Base-by-base conservation (phyloP, 352 stramenopile genomes). In the Phytophthora capsici region DNA sequence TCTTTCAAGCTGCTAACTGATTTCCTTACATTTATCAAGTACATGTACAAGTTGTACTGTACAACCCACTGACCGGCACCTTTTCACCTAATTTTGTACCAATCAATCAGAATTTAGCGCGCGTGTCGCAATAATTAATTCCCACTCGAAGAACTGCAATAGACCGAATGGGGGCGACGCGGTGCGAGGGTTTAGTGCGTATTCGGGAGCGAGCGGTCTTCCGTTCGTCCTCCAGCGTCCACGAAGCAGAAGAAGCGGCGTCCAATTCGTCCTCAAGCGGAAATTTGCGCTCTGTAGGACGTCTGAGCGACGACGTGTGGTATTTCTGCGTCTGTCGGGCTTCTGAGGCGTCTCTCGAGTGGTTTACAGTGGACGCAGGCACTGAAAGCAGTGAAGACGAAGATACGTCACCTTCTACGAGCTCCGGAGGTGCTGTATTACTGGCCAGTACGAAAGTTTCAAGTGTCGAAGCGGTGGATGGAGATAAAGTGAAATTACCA, bases 261-360 rank as follows among this genome's bases (percentile, higher is more conserved):
- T 36, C 13, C 12, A 60, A 41, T 16, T 51, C 48, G 20, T 55
- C 43, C 48, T 38, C 49, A 32, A 32, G 22, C 47, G 38, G 49
- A 4, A 64, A 62, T 13, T 40, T 51, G 25, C 62, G 45, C 40
- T 63, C 64, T 16, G 37, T 41, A 1, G 49, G 44, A 5, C 59
- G 63, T 2, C 38, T 87, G 36, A 69, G 50, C 10, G 76, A 85
- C 37, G 75, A 79, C 26, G 55, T 75, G 40, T 87, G 78, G 78
- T 85, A 87, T 60, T 77, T 84, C 32, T 85, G 76, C 56, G 61
- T 78, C 41, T 43, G 63, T 2, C 47, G 28, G 10, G 45, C 62
- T n/a, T 44, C 59, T 40, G 16, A 47, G 9, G 41, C 64, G 10
- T 40, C 55, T 37, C 58, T 86, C 32, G 61, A 80, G 54, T 86